phyloP scores from a whole-genome alignment of 2,329 filamentous ascomycete genomes.

The Knoxdaviesia proteae region DNA sequence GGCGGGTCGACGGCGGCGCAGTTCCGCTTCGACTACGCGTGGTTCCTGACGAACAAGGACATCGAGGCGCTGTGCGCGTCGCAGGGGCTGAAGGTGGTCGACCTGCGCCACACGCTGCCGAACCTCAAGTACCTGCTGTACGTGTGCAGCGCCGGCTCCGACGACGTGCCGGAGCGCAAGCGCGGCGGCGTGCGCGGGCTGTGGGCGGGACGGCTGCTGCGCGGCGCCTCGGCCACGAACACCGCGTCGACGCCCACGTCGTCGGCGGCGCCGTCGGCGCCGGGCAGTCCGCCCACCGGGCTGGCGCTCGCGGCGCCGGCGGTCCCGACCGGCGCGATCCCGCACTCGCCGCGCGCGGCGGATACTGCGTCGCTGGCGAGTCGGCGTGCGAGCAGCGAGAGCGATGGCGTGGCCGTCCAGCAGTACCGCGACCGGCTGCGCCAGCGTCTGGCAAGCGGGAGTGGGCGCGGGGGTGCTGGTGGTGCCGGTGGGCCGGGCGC shows the following conservation, averaged over 20 bases:
- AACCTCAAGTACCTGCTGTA: conserved; percentile 89
- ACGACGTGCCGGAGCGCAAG: conserved; percentile 39
- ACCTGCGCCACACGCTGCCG: conserved; percentile 77
- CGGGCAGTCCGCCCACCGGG: neutral
- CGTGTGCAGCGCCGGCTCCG: conserved; percentile 60
- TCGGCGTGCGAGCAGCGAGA: conserved; percentile 21
- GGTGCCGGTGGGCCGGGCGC: neutral
- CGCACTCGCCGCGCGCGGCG: conserved; percentile 2
- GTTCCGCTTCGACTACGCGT: conserved; percentile 88
- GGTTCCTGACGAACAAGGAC: conserved; percentile 92
- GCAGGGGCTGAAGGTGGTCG: conserved; percentile 60
- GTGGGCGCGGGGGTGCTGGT: conserved; percentile 8
- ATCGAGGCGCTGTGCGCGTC: conserved; percentile 50
- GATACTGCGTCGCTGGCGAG: conserved; percentile 8
- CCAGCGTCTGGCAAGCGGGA: conserved; percentile 10
- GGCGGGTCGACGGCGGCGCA: conserved; percentile 45
- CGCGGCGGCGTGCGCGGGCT: conserved; percentile 38
- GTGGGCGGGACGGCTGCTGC: conserved; percentile 26
- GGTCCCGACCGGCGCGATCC: conserved; percentile 1
- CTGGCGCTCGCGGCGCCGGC: neutral
- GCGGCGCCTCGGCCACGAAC: conserved; percentile 6
- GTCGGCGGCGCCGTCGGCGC: no score
- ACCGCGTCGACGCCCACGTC: neutral
- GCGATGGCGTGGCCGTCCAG: conserved; percentile 13
- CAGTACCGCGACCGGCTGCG: conserved; percentile 21